Conservation (phyloP, 1,284 basidiomycete species). For the Tylopilus sp. region DNA sequence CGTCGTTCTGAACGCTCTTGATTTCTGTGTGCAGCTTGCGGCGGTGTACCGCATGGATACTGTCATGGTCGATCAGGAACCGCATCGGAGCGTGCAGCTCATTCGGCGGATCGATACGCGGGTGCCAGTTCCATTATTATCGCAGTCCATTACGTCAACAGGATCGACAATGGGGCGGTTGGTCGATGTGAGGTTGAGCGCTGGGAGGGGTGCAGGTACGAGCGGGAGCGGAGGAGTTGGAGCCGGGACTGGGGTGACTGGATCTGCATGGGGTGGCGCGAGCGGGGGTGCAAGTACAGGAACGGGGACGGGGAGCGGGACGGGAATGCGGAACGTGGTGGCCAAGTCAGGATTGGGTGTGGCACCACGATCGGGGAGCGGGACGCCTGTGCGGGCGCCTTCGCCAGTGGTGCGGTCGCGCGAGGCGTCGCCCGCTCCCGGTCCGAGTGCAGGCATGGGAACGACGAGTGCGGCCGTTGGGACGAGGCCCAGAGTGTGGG, state of each 20-base stretch:
- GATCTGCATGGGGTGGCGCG: slow-evolving; percentile 3
- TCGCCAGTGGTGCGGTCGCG: slow-evolving; percentile 13
- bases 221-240: not conserved
- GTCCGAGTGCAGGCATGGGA: not conserved
- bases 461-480: too few species aligned
- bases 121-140: slow-evolving; percentile 68
- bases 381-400: slow-evolving; percentile 21
- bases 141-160: slow-evolving; percentile 36
- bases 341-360: slow-evolving; percentile 19
- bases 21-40: slow-evolving; percentile 51
- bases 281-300: not conserved
- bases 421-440: slow-evolving; percentile 16
- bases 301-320: not conserved
- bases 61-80: slow-evolving; percentile 83
- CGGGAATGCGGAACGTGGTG: slow-evolving; percentile 18
- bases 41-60: slow-evolving; percentile 76
- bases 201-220: not conserved
- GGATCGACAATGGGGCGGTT: slow-evolving; percentile 53
- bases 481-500: slow-evolving; percentile 14
- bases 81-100: slow-evolving; percentile 75
- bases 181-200: slow-evolving; percentile 44
- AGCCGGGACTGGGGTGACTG: not conserved
- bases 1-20: too few species aligned
- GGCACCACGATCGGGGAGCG: slow-evolving; percentile 12
- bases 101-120: slow-evolving; percentile 78